Percentiles rank a stretch among this genome's conserved stretches.
phyloP scores from a whole-genome alignment of 164 flowering plant species.

The Vitis riparia region DNA sequence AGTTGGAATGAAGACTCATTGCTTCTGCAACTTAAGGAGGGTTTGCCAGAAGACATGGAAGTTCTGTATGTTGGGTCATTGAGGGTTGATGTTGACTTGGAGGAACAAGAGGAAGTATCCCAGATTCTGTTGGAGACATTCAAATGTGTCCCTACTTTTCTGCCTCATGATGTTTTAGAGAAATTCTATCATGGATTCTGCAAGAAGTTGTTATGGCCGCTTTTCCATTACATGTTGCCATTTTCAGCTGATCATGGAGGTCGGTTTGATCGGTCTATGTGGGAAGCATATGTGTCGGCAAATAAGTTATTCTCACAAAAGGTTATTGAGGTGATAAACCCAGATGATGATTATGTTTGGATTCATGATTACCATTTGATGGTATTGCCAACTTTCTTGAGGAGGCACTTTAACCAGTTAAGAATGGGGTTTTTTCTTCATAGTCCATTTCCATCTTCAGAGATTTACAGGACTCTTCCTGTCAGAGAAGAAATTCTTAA shows the following conservation, averaged over 20 bases:
- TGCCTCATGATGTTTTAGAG: slow-evolving; percentile 31
- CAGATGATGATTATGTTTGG: slow-evolving; percentile 53
- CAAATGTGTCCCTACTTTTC: slow-evolving; percentile 47
- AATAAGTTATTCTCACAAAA: slow-evolving; percentile 50
- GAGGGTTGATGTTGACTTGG: slow-evolving; percentile 34
- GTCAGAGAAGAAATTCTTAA: slow-evolving; percentile 49
- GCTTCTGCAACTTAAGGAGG: slow-evolving; percentile 38
- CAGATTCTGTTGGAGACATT: slow-evolving; percentile 37
- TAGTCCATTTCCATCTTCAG: slow-evolving; percentile 49
- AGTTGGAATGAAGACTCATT: slow-evolving; percentile 49
- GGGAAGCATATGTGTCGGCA: slow-evolving; percentile 54
- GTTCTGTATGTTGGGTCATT: slow-evolving; percentile 47
- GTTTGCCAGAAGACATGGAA: slow-evolving; percentile 45
- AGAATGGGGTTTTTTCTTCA: slow-evolving; percentile 52
- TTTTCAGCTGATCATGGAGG: slow-evolving; percentile 41
- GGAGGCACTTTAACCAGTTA: slow-evolving; percentile 44
- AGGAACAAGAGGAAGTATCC: slow-evolving; percentile 49
- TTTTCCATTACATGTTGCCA: slow-evolving; percentile 53
- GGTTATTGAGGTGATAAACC: slow-evolving; percentile 45
- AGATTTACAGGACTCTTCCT: slow-evolving; percentile 49
- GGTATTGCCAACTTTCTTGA: slow-evolving; percentile 53
- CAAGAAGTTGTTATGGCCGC: slow-evolving; percentile 52
- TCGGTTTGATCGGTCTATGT: slow-evolving; percentile 41
- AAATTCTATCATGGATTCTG: slow-evolving; percentile 45
- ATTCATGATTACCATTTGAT: slow-evolving; percentile 59